phyloP scores from a whole-genome alignment of 2,329 filamentous ascomycete species.

The Metarhizium rileyi region DNA sequence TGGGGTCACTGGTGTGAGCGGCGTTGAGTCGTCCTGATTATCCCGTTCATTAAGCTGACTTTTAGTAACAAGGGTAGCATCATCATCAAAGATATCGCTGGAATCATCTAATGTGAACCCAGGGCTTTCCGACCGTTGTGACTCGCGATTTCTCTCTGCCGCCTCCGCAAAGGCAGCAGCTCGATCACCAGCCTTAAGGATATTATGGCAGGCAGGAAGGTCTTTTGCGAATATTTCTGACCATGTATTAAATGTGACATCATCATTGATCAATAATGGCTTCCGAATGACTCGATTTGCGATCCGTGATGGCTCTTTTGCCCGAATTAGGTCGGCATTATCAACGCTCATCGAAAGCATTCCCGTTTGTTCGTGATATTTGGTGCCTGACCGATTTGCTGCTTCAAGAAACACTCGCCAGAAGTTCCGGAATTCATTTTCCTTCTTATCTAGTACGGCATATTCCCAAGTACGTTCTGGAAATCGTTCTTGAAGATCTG shows the following conservation, averaged over 20 bases:
- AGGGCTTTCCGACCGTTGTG: background rate
- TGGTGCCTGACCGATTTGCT: background rate
- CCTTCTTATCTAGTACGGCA: background rate
- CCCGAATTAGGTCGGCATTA: background rate
- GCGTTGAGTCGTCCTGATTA: too few relatives aligned
- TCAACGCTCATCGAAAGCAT: background rate
- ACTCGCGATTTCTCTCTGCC: background rate
- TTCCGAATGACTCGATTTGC: background rate
- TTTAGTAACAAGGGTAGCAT: background rate
- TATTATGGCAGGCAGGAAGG: background rate
- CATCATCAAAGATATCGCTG: background rate
- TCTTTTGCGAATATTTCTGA: background rate
- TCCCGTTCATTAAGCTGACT: background rate
- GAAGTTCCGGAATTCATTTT: background rate
- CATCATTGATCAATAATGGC: background rate
- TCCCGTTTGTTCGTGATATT: background rate
- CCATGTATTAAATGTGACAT: background rate
- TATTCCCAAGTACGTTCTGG: background rate
- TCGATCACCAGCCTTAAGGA: background rate
- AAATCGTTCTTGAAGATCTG: background rate
- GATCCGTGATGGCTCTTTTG: background rate
- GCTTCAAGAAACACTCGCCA: background rate
- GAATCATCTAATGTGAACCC: background rate
- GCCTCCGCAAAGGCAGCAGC: background rate
- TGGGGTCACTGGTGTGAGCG: too few relatives aligned